A percentile compares a stretch with the other conserved stretches of the same genome.
Evolutionary conservation across 1,139 yeast species (phyloP).

Genomic region (Suhomyces anneliseae): DNA sequence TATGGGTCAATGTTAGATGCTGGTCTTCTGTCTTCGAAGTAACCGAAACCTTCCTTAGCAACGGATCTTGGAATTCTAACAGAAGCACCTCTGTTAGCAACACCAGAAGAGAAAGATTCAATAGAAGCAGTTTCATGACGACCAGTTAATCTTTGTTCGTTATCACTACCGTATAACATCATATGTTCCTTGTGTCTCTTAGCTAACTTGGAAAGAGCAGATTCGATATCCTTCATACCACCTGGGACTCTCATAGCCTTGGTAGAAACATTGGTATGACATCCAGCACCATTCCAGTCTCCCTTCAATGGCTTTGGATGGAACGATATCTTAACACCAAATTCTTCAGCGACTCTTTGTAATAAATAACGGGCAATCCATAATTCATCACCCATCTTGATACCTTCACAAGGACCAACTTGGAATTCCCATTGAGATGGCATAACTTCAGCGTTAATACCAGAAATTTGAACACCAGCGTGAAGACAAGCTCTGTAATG

Average conservation of each 20-base stretch:
- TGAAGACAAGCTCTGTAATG: constrained; percentile 97
- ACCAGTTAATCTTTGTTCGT: constrained; percentile 93
- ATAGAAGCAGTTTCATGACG: constrained; percentile 97
- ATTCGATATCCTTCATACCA: constrained; percentile 93
- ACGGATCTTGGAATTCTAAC: constrained; percentile 98
- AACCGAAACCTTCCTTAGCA: constrained; percentile 96
- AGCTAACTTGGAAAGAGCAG: constrained; percentile 88
- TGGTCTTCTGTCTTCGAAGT: constrained; percentile 99
- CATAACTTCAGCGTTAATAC: constrained; percentile 99
- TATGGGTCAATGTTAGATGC: constrained; percentile 99
- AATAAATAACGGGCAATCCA: constrained; percentile 95
- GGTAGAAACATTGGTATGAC: constrained; percentile 98
- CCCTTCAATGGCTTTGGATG: constrained; percentile 99
- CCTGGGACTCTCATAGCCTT: constrained; percentile 88
- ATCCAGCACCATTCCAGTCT: constrained; percentile 99
- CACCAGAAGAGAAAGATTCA: constrained; percentile 91
- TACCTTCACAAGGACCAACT: constrained; percentile 97
- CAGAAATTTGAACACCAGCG: constrained; percentile 86
- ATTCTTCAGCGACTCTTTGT: constrained; percentile 96
- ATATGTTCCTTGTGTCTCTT: constrained; percentile 97
- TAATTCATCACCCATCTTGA: constrained; percentile 94
- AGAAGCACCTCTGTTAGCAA: constrained; percentile 99
- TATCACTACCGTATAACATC: constrained; percentile 91
- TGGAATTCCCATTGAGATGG: constrained; percentile 99
- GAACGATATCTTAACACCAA: constrained; percentile 96